These are phyloP conservation scores for Boletus reticuloceps DNA, from an alignment of 768 basidiomycete species.

Conservation along the genomic window DNA sequence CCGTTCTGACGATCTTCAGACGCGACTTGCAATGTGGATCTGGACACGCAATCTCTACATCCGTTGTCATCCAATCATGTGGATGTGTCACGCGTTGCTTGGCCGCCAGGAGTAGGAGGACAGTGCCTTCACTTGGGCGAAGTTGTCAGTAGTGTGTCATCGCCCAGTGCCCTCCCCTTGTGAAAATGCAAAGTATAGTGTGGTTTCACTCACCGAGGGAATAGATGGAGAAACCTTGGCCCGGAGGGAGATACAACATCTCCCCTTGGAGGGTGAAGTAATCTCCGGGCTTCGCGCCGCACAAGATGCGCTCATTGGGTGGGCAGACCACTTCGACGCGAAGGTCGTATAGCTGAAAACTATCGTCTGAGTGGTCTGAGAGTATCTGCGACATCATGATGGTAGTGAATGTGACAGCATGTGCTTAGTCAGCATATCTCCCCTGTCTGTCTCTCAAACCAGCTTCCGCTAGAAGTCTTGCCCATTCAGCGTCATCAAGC, in stretches of 20 bases:
- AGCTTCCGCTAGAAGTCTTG: no score
- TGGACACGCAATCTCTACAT: slow-evolving; percentile 62
- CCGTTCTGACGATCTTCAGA: slow-evolving; percentile 49
- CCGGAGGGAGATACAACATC: slow-evolving; percentile 57
- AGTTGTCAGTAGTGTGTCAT: neutral
- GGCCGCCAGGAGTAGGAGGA: slow-evolving; percentile 65
- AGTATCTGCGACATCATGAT: slow-evolving; percentile 3
- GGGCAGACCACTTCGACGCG: slow-evolving; percentile 63
- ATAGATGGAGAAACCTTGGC: slow-evolving; percentile 68
- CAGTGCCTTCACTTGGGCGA: slow-evolving; percentile 40
- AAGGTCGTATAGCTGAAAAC: slow-evolving; percentile 63
- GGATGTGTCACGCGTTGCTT: slow-evolving; percentile 56
- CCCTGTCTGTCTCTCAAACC: no score
- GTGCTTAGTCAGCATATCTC: no score
- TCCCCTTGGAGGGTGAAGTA: slow-evolving; percentile 63
- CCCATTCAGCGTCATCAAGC: no score
- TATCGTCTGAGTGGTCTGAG: slow-evolving; percentile 30
- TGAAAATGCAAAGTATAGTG: no score
- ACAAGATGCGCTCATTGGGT: slow-evolving; percentile 52
- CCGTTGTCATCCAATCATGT: slow-evolving; percentile 70
- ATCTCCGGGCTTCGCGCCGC: slow-evolving; percentile 64
- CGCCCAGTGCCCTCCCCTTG: no score
- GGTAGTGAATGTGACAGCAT: no score
- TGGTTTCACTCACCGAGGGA: slow-evolving; percentile 44
- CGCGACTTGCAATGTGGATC: slow-evolving; percentile 63